Evolutionary conservation across 2,329 filamentous ascomycete species (phyloP).

Genomic region (Graphiopsis chlorocephala): DNA sequence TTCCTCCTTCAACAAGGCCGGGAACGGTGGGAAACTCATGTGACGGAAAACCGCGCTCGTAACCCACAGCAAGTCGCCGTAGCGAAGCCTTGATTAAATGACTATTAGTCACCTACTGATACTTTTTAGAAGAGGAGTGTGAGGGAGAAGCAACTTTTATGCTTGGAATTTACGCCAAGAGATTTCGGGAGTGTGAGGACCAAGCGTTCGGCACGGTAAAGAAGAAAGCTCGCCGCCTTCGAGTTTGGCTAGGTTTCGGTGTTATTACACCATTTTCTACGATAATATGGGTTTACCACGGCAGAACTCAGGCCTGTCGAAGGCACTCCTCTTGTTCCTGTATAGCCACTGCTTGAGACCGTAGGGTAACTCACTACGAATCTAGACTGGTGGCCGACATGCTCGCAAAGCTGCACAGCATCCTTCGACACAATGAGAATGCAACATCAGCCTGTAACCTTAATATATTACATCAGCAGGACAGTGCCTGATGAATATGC

Average conservation of each 20-base stretch:
- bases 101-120: constrained; percentile 24
- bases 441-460: neutral
- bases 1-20: constrained; percentile 37
- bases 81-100: constrained; percentile 40
- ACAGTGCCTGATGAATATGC: neutral
- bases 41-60: constrained; percentile 24
- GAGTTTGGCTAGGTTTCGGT: neutral
- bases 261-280: neutral
- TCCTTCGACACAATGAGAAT: neutral
- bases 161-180: constrained; percentile 3
- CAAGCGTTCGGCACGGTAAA: neutral
- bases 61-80: constrained; percentile 44
- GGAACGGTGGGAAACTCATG: constrained; percentile 44
- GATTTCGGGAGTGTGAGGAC: neutral
- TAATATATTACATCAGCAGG: neutral
- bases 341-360: neutral
- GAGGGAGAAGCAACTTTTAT: constrained; percentile 13
- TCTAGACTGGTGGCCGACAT: neutral
- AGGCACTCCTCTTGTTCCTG: too few species aligned
- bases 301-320: neutral
- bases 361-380: neutral
- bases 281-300: neutral
- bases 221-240: neutral
- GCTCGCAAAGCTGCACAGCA: neutral
- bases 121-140: constrained; percentile 11